Base-by-base conservation (phyloP, 148 eudicot genomes). In the Rhododendron henanense region DNA sequence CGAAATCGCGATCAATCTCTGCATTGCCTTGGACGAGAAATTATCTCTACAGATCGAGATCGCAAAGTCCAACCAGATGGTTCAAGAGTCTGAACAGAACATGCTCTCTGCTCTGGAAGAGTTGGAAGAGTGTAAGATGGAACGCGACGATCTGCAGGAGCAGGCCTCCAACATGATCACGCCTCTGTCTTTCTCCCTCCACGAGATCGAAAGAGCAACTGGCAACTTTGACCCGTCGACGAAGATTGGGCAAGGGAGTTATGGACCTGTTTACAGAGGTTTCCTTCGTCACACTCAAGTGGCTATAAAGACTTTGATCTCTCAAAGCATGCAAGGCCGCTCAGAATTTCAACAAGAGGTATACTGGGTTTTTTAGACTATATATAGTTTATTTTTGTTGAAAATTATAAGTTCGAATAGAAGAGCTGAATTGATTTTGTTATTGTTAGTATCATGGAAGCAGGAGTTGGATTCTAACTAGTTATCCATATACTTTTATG, bases 261-360 rank as follows among this genome's bases (percentile, higher is more conserved):
- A 4, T 55, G 21, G 61, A 16, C 61, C 23, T 16, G 6, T 55
- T 55, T 55, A 55, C 61, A 55, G 16, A 55, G 61, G 61, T 55
- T 55, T 16, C 21, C 61, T 55, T 55, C 61, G 61, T 16, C 61
- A 55, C 21, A 55, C 61, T 15, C 19, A 55, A 18, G 61, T 55
- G 61, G 99, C 98, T 82, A 89, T 94, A 88, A 95, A 94, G 88
- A 87, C 90, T 85, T 91, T 89, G 37, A 86, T 90, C 83, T 89
- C 95, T 10, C 44, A 90, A 85, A 93, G 93, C 87, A 79, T 47
- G 89, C 98, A 93, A 85, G 98, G 95, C 48, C 93, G 93, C 78
- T 80, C 53, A 33, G 98, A 94, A 78, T 96, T 92, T 88, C 90
- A 92, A 45, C 98, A 93, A 89, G 98, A 97, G 98, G 99, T 97